These are phyloP conservation scores for Panicum miliaceum DNA, from an alignment of 176 grass and related monocot genomes.

Conservation along the genomic window DNA sequence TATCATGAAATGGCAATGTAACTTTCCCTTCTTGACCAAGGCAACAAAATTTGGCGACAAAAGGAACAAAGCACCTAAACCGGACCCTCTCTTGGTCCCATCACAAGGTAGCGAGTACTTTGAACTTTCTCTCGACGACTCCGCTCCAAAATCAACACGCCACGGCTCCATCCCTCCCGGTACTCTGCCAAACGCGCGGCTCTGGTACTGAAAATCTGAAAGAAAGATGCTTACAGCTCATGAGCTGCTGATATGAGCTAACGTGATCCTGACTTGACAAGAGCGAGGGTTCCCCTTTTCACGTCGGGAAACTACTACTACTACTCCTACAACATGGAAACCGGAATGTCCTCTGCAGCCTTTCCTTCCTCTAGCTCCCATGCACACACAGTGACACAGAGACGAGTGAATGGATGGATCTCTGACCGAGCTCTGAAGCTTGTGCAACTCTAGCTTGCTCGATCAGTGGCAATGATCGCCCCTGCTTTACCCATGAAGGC, in stretches of 20 bases:
- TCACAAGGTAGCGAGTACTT: neutral
- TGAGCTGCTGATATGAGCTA: conserved; percentile 22
- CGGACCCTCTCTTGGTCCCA: conserved; percentile 12
- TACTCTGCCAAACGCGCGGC: neutral
- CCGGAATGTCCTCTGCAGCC: conserved; percentile 38
- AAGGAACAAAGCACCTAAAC: conserved; percentile 45
- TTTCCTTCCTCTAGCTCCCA: conserved; percentile 30
- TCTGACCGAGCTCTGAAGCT: neutral
- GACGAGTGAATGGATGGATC: neutral
- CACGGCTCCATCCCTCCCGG: neutral
- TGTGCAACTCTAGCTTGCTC: neutral
- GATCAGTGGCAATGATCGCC: conserved; percentile 53
- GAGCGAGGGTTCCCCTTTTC: neutral
- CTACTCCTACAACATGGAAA: neutral
- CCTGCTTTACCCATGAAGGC: conserved; percentile 39
- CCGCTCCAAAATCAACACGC: conserved; percentile 1
- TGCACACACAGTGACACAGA: neutral
- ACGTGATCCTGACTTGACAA: conserved; percentile 40
- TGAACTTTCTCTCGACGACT: neutral
- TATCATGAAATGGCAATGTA: neutral
- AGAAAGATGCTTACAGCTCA: conserved; percentile 28
- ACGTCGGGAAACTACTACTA: neutral
- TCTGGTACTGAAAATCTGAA: no score
- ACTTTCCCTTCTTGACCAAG: neutral
- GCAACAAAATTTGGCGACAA: conserved; percentile 31